phyloP scores from a whole-genome alignment of 2,329 filamentous ascomycete species.

The Amesomyces nigricolor region DNA sequence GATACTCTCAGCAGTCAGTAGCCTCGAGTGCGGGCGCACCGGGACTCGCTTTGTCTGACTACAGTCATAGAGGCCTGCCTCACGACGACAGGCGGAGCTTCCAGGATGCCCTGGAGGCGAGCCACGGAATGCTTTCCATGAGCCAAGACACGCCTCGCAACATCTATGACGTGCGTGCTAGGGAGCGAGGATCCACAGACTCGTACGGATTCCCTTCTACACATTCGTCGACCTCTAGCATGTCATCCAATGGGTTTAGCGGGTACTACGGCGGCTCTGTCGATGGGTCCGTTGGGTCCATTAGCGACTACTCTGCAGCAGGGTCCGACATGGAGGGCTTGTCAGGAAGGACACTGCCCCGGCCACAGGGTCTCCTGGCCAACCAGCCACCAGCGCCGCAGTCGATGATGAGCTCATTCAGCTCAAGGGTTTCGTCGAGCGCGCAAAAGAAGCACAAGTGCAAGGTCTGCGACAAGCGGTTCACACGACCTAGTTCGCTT shows the following conservation, averaged over 20 bases:
- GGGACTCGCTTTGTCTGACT: constrained; percentile 61
- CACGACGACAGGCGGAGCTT: constrained; percentile 47
- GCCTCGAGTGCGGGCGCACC: constrained; percentile 36
- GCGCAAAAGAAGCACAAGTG: constrained; percentile 99
- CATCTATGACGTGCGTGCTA: constrained; percentile 66
- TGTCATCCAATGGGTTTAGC: constrained; percentile 76
- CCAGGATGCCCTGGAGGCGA: constrained; percentile 79
- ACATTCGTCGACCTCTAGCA: constrained; percentile 82
- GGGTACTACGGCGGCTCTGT: constrained; percentile 81
- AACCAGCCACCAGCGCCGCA: constrained; percentile 75
- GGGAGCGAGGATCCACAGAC: constrained; percentile 68
- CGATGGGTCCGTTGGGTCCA: constrained; percentile 73
- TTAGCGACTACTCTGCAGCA: constrained; percentile 88
- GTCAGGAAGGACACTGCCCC: constrained; percentile 74
- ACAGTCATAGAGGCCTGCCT: constrained; percentile 34
- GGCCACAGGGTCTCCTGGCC: constrained; percentile 60
- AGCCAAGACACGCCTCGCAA: constrained; percentile 91
- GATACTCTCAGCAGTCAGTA: constrained; percentile 75
- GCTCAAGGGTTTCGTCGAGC: constrained; percentile 90
- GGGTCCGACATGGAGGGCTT: constrained; percentile 82
- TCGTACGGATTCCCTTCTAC: constrained; percentile 87
- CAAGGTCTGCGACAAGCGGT: constrained; percentile 97
- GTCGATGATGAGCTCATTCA: constrained; percentile 99
- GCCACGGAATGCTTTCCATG: constrained; percentile 90
- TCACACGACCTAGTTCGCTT: constrained; percentile 86